Evolutionary conservation across 352 stramenopile species (phyloP).

Genomic region (Elongisporangium undulatum): DNA sequence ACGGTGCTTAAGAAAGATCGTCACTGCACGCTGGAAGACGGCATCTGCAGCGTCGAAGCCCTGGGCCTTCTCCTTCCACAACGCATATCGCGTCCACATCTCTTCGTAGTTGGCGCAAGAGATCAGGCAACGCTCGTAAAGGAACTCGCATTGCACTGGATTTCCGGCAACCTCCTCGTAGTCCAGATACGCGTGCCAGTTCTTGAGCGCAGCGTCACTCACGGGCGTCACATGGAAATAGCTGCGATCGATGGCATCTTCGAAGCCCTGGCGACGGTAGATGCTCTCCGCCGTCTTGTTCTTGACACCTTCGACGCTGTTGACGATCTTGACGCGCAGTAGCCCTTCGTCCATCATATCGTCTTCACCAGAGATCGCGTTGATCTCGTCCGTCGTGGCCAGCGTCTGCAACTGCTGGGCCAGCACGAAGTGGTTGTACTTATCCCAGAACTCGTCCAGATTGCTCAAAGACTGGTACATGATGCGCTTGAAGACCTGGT

Average conservation of each 20-base stretch:
- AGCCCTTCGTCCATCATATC: slow-evolving; percentile 77
- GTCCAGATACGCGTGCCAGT: slow-evolving; percentile 79
- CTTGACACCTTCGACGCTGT: slow-evolving; percentile 64
- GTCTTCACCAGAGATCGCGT: slow-evolving; percentile 45
- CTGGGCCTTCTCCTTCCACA: slow-evolving; percentile 49
- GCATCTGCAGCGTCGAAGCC: slow-evolving; percentile 58
- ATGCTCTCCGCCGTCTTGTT: slow-evolving; percentile 65
- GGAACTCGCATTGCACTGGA: slow-evolving; percentile 38
- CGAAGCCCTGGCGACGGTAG: slow-evolving; percentile 58
- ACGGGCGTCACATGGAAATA: slow-evolving; percentile 83
- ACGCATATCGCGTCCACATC: slow-evolving; percentile 70
- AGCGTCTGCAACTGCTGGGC: slow-evolving; percentile 61
- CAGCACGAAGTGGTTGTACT: slow-evolving; percentile 83
- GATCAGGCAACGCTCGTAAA: slow-evolving; percentile 81
- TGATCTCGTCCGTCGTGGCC: slow-evolving; percentile 58
- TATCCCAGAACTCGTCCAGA: slow-evolving; percentile 81
- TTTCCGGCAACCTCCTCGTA: slow-evolving; percentile 65
- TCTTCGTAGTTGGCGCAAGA: slow-evolving; percentile 82
- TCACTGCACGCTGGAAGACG: slow-evolving; percentile 60
- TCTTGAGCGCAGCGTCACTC: slow-evolving; percentile 54
- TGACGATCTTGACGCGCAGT: slow-evolving; percentile 79
- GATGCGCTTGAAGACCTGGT: slow-evolving; percentile 78
- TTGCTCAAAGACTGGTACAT: slow-evolving; percentile 69
- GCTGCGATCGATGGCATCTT: slow-evolving; percentile 72
- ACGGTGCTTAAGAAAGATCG: slow-evolving; percentile 71